These are phyloP conservation scores for Candida jianshihensis DNA, from an alignment of 805 yeast species.

Conservation along the genomic window DNA sequence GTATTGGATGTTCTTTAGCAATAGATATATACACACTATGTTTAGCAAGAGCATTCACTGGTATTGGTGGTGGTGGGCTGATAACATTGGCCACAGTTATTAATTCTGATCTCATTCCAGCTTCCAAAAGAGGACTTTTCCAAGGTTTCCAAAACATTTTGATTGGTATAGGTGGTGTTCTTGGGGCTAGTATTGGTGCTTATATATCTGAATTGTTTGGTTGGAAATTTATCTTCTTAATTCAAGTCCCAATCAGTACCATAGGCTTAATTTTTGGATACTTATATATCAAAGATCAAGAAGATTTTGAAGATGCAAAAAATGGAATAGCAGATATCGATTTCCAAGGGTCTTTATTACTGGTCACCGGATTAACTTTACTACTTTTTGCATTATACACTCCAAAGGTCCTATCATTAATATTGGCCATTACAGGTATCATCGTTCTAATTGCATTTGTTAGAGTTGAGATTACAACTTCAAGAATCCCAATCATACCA, in stretches of 20 bases:
- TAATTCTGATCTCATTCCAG: constrained; percentile 31
- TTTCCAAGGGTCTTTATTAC: constrained; percentile 25
- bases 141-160: constrained; percentile 34
- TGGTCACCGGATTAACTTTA: constrained; percentile 27
- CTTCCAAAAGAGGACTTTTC: constrained; percentile 31
- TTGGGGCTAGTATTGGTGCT: constrained; percentile 36
- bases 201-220: constrained; percentile 27
- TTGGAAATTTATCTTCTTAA: constrained; percentile 35
- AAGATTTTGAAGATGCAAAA: constrained; percentile 13
- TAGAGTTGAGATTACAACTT: constrained; percentile 20
- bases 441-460: constrained; percentile 12
- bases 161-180: constrained; percentile 29
- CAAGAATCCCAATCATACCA: constrained; percentile 29
- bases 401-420: constrained; percentile 7
- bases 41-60: constrained; percentile 31
- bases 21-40: constrained; percentile 24
- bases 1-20: constrained; percentile 30
- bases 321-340: constrained; percentile 24
- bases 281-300: constrained; percentile 25
- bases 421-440: constrained; percentile 9
- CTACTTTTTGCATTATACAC: constrained; percentile 25
- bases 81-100: constrained; percentile 31
- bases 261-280: constrained; percentile 24
- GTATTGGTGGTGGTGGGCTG: constrained; percentile 37
- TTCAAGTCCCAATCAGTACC: constrained; percentile 28